These are phyloP conservation scores for Hemisphaericaspora subhashii DNA, from an alignment of 1,139 yeast genomes.

Conservation along the genomic window DNA sequence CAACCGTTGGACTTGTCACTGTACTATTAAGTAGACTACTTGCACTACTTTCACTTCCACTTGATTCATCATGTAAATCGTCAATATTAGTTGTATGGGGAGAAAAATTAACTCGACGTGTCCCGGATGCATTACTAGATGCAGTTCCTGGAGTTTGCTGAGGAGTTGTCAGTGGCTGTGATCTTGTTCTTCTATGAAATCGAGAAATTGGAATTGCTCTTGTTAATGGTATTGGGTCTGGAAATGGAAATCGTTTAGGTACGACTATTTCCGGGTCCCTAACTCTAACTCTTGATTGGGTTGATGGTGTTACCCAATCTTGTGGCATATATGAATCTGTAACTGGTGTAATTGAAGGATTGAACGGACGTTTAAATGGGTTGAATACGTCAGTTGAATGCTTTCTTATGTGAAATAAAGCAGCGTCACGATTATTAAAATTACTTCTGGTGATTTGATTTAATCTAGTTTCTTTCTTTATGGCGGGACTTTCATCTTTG, in stretches of 20 bases:
- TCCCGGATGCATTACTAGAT: constrained; percentile 1
- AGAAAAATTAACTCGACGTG: constrained; percentile 13
- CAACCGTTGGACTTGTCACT: neutral
- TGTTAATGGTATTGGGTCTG: constrained; percentile 17
- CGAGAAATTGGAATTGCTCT: constrained; percentile 4
- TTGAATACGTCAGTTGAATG: constrained; percentile 41
- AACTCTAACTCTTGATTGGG: constrained; percentile 12
- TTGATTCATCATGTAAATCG: constrained; percentile 12
- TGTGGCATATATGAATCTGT: constrained; percentile 44
- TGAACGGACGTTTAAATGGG: constrained; percentile 38
- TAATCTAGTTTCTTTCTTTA: constrained; percentile 16
- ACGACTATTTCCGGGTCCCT: constrained; percentile 30
- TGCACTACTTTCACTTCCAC: constrained; percentile 5
- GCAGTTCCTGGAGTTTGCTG: constrained; percentile 3
- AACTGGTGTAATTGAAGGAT: constrained; percentile 41
- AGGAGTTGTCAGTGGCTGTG: neutral
- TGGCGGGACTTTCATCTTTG: constrained; percentile 22
- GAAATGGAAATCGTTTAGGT: constrained; percentile 35
- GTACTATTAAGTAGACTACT: neutral
- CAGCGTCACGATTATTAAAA: constrained; percentile 20
- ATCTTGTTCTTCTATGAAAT: constrained; percentile 2
- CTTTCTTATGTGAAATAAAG: constrained; percentile 26
- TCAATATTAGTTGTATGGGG: constrained; percentile 17
- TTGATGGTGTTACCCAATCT: constrained; percentile 33
- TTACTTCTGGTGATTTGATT: constrained; percentile 14